Evolutionary conservation across 2,329 filamentous ascomycete genomes (phyloP).

Genomic region (Cryphonectria naterciae): DNA sequence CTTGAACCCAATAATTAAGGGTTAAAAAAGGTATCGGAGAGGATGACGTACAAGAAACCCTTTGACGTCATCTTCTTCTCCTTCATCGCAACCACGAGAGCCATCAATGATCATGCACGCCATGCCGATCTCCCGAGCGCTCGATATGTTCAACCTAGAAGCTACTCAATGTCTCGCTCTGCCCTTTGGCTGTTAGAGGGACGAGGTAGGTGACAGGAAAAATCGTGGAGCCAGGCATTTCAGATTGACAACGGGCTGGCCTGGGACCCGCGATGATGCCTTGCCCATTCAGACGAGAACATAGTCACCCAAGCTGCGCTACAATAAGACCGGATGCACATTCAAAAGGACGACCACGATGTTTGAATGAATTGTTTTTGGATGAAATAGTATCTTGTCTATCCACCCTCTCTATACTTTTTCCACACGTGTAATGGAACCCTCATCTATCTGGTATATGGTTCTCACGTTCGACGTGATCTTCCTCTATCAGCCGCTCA

Average conservation of each 20-base stretch:
- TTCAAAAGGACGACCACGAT: neutral
- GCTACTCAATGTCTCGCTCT: neutral
- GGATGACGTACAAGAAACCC: slow-evolving; percentile 23
- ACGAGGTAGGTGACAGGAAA: neutral
- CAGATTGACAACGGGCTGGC: neutral
- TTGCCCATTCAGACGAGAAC: neutral
- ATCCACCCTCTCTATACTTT: slow-evolving; percentile 26
- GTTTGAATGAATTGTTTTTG: neutral
- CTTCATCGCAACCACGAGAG: neutral
- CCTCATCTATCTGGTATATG: slow-evolving; percentile 30
- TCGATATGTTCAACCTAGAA: neutral
- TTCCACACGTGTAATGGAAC: slow-evolving; percentile 7
- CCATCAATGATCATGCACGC: neutral
- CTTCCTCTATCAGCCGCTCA: slow-evolving; percentile 21
- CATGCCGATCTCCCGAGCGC: slow-evolving; percentile 18
- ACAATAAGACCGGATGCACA: neutral
- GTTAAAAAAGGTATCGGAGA: too few relatives aligned
- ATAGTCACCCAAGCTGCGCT: neutral
- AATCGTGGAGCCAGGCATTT: neutral
- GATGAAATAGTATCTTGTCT: slow-evolving; percentile 20
- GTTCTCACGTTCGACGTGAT: slow-evolving; percentile 23
- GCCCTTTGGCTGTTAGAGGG: neutral
- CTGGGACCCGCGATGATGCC: neutral
- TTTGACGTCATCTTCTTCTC: slow-evolving; percentile 26
- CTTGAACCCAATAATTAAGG: too few relatives aligned